Evolutionary conservation across 176 grass and related monocot species (phyloP), one percentile per base, ranked within the genome.

Genomic region (Saccharum officinarum): DNA sequence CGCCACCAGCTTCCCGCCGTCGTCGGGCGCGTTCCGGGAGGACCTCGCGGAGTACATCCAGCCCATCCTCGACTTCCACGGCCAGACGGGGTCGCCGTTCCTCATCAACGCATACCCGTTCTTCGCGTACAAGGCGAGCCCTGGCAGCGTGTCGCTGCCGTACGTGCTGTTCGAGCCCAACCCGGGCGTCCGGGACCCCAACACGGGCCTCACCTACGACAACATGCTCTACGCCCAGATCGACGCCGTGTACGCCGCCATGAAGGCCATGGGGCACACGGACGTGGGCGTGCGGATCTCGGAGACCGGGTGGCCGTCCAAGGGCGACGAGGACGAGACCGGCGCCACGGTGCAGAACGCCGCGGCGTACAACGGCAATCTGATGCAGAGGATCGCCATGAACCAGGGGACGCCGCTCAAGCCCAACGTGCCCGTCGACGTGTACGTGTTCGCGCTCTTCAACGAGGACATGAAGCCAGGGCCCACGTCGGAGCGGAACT

Each of bases 151-250:
- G 75, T 90, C 92, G 70, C 86, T 97, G 80, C 90, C 89, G 31
- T 97, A 97, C 84, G 92, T 90, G 72, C 90, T 97, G 68, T 97
- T 97, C 82, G 46, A 97, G 88, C 87, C 89, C 25, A 97, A 97
- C 85, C 25, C 92, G 1, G 87, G 94, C 60, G 76, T 84, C 67
- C 88, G 61, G 2, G 94, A 97, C 85, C 36, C 90, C 0, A 83
- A 66, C 73, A 92, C 92, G 17, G 88, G 86, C 31, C 82, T 95
- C 20, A 77, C 6, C 47, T 97, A 97, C 59, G 94, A 97, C 83
- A 97, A 97, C 83, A 94, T 97, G 92, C 86, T 97, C 46, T 94
- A 97, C 75, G 94, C 94, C 71, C 92, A 97, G 86, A 92, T 97
- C 57, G 94, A 97, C 84, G 88, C 94, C 38, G 94, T 97, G 73